These are phyloP conservation scores for Neurospora africana DNA, from an alignment of 495 filamentous ascomycete genomes.

Conservation along the genomic window DNA sequence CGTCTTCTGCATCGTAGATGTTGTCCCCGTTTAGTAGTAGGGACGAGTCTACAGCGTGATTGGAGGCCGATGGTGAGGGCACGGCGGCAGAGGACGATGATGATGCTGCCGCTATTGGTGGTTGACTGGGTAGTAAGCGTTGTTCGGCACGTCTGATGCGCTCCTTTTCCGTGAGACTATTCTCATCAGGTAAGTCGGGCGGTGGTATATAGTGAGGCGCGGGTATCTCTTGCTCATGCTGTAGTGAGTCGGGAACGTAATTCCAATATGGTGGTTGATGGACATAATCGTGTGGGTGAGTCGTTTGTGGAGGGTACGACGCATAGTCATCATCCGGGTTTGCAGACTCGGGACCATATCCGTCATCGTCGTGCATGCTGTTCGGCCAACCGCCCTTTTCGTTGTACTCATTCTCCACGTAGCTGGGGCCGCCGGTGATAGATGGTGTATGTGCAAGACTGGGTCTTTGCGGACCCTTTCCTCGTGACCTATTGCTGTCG, in stretches of 20 bases:
- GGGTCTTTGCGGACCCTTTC: conserved; percentile 33
- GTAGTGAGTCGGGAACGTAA: conserved; percentile 1
- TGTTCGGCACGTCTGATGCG: conserved; percentile 57
- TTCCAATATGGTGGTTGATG: conserved; percentile 18
- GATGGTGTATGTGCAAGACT: conserved; percentile 14
- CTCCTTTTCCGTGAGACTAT: conserved; percentile 56
- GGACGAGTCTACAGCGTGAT: conserved; percentile 38
- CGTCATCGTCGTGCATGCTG: conserved; percentile 2
- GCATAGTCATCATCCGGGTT: conserved; percentile 16
- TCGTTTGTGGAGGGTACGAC: conserved; percentile 7
- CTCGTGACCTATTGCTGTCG: conserved; percentile 57
- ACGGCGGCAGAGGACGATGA: background rate
- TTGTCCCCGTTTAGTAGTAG: conserved; percentile 23
- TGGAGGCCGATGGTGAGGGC: background rate
- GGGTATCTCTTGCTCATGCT: conserved; percentile 12
- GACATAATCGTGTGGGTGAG: conserved; percentile 1
- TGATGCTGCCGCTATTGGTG: conserved; percentile 36
- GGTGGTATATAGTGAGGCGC: conserved; percentile 37
- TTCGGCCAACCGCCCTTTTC: conserved; percentile 11
- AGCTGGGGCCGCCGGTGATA: conserved; percentile 1
- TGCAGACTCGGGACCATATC: conserved; percentile 9
- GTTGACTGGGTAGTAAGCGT: conserved; percentile 59
- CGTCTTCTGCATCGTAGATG: conserved; percentile 27
- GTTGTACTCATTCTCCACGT: background rate
- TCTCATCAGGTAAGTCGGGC: conserved; percentile 43